Evolutionary conservation across 768 basidiomycete species (phyloP).

Genomic region (Mrakia frigida): DNA sequence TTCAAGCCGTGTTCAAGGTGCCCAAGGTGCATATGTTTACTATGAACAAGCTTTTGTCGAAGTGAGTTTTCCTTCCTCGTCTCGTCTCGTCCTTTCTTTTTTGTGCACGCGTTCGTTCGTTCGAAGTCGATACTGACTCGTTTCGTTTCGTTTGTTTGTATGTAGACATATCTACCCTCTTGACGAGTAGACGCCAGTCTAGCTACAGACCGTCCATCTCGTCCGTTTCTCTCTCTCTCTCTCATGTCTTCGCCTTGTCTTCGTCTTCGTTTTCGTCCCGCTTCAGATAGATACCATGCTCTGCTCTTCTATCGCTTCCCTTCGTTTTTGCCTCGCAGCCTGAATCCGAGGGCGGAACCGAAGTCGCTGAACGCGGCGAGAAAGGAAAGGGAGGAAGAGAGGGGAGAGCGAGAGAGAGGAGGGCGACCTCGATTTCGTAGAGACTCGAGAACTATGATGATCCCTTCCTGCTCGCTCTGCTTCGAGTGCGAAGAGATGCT

Average conservation of each 20-base stretch:
- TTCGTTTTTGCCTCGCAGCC: too few relatives aligned
- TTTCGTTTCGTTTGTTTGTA: not conserved
- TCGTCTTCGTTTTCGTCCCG: not conserved
- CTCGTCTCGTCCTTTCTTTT: too few relatives aligned
- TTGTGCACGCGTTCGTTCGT: too few relatives aligned
- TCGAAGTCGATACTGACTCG: not conserved
- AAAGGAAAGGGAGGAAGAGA: too few relatives aligned
- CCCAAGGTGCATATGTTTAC: constrained; percentile 51
- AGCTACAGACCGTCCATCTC: too few relatives aligned
- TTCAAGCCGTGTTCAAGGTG: constrained; percentile 69
- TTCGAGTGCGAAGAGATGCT: too few relatives aligned
- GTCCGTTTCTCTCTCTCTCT: not conserved
- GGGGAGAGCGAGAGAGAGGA: too few relatives aligned
- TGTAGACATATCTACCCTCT: constrained; percentile 14
- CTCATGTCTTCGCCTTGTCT: too few relatives aligned
- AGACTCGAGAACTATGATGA: too few relatives aligned
- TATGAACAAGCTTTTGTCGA: constrained; percentile 20
- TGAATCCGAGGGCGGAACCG: not conserved
- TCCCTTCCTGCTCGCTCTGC: too few relatives aligned
- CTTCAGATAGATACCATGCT: not conserved
- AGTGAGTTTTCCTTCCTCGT: not conserved
- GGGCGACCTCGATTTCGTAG: too few relatives aligned
- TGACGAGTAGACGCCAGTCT: too few relatives aligned
- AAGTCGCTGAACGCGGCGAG: not conserved
- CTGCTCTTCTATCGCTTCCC: not conserved